Evolutionary conservation across 352 stramenopile species (phyloP).

Genomic region (Nannochloropsis limnetica): DNA sequence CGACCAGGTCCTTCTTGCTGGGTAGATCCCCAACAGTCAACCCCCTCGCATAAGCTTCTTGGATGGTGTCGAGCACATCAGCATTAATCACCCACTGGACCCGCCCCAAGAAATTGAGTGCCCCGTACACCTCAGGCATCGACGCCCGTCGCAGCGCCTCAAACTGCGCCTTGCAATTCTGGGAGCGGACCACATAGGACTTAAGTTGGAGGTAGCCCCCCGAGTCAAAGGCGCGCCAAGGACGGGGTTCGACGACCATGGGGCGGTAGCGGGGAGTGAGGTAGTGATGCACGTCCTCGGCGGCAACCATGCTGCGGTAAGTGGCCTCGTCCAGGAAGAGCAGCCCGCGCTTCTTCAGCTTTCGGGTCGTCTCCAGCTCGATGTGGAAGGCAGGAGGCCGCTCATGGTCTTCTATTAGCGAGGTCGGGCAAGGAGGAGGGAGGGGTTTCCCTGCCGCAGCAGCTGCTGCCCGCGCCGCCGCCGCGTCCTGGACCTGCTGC

Average conservation of each 20-base stretch:
- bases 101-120: slow-evolving; percentile 48
- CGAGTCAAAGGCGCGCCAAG: slow-evolving; percentile 42
- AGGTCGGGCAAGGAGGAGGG: neutral
- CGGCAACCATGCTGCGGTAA: slow-evolving; percentile 9
- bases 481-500: neutral
- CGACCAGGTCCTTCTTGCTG: slow-evolving; percentile 36
- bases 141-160: slow-evolving; percentile 45
- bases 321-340: neutral
- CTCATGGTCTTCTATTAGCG: neutral
- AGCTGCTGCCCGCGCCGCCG: neutral
- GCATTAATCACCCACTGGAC: slow-evolving; percentile 47
- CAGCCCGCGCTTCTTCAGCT: neutral
- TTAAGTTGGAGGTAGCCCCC: slow-evolving; percentile 28
- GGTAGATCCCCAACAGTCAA: slow-evolving; percentile 46
- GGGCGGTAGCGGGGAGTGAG: slow-evolving; percentile 45
- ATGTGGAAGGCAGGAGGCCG: neutral
- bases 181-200: slow-evolving; percentile 15
- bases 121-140: slow-evolving; percentile 44
- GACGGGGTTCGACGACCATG: slow-evolving; percentile 46
- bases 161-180: slow-evolving; percentile 39
- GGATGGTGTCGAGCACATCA: slow-evolving; percentile 36
- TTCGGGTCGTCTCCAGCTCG: neutral
- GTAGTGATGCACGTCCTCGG: neutral
- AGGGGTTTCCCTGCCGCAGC: neutral
- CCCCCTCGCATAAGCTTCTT: slow-evolving; percentile 5